Evolutionary conservation across 1,284 basidiomycete species (phyloP).

Genomic region (Puccinia brachypodii): DNA sequence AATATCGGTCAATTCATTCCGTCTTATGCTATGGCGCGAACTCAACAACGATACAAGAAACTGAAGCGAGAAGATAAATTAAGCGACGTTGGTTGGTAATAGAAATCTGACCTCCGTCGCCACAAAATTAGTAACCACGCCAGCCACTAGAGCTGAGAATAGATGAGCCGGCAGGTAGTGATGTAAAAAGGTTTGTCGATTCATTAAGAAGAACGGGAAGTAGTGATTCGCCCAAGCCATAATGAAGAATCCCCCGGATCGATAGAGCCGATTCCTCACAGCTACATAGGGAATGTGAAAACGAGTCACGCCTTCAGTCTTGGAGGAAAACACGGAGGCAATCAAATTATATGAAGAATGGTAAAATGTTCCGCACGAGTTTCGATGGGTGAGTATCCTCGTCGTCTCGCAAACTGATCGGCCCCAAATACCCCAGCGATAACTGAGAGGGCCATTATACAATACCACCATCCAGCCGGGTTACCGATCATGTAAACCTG

Average conservation of each 20-base stretch:
- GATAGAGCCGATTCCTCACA: slow-evolving; percentile 69
- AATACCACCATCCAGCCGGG: slow-evolving; percentile 90
- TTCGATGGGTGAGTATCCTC: slow-evolving; percentile 75
- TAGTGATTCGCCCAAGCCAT: slow-evolving; percentile 95
- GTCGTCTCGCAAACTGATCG: slow-evolving; percentile 80
- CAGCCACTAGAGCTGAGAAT: slow-evolving; percentile 84
- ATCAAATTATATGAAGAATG: background rate
- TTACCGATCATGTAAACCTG: slow-evolving; percentile 98
- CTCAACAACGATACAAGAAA: no score
- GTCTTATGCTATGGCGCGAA: background rate
- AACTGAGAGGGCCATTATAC: slow-evolving; percentile 77
- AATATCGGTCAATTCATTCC: slow-evolving; percentile 29
- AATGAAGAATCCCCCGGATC: slow-evolving; percentile 92
- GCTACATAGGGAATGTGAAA: background rate
- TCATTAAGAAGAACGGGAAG: slow-evolving; percentile 97
- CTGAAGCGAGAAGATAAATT: background rate
- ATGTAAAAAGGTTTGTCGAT: slow-evolving; percentile 92
- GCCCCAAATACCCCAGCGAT: slow-evolving; percentile 86
- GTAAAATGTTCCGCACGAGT: background rate
- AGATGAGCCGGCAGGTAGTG: slow-evolving; percentile 86
- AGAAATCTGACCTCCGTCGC: slow-evolving; percentile 65
- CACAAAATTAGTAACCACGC: slow-evolving; percentile 86
- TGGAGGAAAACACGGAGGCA: background rate
- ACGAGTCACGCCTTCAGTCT: background rate
- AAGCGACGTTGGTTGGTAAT: slow-evolving; percentile 49